Evolutionary conservation across 148 eudicot genomes (phyloP), one percentile per base, ranked within the genome.

Genomic region (Chenopodium album): DNA sequence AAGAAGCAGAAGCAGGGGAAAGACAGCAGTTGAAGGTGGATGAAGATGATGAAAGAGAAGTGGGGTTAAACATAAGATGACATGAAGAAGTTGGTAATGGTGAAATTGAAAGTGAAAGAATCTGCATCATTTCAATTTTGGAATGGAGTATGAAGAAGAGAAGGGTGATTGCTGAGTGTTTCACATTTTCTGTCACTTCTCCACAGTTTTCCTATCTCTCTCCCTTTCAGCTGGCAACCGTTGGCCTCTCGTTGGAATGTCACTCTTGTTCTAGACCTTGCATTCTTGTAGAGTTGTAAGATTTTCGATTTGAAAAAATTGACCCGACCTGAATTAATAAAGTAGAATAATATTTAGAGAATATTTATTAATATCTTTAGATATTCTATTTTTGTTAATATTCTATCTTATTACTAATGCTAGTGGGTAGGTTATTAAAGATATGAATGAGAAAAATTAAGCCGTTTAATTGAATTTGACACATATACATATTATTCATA

Each of bases 41-140:
- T 16, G 26, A 60, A 37, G 62, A 74, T 32, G 68, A 59, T 31
- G 37, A 71, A 10, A 22, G 76, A 79, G 67, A 70, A 16, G 28
- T 78, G 63, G 81, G 48, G 26, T 23, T 72, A 4, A 47, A 64
- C 14, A 31, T 44, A 12, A 48, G 46, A 0, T 44, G 77, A 23
- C 22, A 64, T 67, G 85, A 32, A 23, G 74, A 29, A 46, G 66
- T 22, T 8, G 85, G 47, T 50, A 63, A 75, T 52, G 82, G 74
- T 65, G 64, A 75, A 37, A 76, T 59, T 26, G 85, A 66, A 4
- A 54, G 26, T 50, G 70, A 41, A 73, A 79, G 50, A 79, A 84
- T 44, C 28, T 72, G 50, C 54, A 72, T 73, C 34, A 23, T 73
- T 10, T 2, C 54, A 41, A 41, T 41, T 56, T 12, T 56, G 62